Evolutionary conservation across 495 filamentous ascomycete species (phyloP).

Genomic region (Daldinia decipiens): DNA sequence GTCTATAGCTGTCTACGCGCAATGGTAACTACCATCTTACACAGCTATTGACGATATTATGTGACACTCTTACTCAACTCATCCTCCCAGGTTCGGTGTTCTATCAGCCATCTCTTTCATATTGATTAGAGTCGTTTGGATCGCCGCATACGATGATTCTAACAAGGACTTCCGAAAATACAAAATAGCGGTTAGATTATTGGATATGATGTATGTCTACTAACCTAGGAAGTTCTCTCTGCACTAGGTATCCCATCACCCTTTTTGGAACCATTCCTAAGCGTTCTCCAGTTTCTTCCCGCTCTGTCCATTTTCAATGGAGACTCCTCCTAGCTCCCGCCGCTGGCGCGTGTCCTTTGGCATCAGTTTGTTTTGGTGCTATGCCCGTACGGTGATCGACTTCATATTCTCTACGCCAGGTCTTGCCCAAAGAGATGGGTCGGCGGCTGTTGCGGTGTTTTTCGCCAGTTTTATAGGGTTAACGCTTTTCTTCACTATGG

Average conservation of each 20-base stretch:
- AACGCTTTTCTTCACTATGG: not conserved
- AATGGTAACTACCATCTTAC: conserved; percentile 21
- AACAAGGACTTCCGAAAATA: not conserved
- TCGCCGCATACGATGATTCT: not conserved
- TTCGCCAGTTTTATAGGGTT: not conserved
- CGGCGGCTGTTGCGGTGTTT: not conserved
- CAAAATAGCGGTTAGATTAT: not conserved
- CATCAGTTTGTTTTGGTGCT: not conserved
- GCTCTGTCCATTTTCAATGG: not conserved
- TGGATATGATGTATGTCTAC: conserved; percentile 24
- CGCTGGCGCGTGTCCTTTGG: not conserved
- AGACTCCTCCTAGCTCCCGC: not conserved
- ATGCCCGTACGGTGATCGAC: not conserved
- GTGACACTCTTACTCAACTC: not conserved
- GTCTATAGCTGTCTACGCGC: conserved; percentile 26
- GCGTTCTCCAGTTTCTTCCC: conserved; percentile 10
- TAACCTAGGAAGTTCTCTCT: not conserved
- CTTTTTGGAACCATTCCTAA: not conserved
- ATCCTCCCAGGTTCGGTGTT: conserved; percentile 11
- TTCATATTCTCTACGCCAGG: not conserved
- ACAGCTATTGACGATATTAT: not conserved
- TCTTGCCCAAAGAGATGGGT: too few relatives aligned
- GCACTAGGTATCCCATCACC: not conserved
- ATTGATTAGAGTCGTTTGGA: conserved; percentile 14
- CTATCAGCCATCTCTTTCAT: conserved; percentile 14